phyloP scores from a whole-genome alignment of 495 filamentous ascomycete genomes.

The Podospora tetraspora region DNA sequence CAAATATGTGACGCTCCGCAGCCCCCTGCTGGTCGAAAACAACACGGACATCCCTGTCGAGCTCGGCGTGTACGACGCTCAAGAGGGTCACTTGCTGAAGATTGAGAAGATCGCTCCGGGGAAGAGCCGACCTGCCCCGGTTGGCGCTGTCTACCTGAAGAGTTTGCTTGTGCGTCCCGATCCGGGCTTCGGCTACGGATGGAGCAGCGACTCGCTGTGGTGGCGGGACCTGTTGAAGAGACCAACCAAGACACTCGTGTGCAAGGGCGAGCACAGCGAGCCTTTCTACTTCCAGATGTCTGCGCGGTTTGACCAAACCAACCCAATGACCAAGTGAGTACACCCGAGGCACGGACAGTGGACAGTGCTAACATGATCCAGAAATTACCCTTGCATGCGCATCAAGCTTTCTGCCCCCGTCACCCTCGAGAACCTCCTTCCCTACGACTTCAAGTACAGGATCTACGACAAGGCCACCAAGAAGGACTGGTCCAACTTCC shows the following conservation, averaged over 20 bases:
- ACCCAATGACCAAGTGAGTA: slow-evolving; percentile 65
- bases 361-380: slow-evolving; percentile 34
- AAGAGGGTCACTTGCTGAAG: slow-evolving; percentile 87
- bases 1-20: slow-evolving; percentile 95
- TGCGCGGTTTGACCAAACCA: slow-evolving; percentile 70
- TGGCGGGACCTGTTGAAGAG: slow-evolving; percentile 87
- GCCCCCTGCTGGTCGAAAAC: slow-evolving; percentile 94
- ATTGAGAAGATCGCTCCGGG: slow-evolving; percentile 97
- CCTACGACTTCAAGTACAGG: slow-evolving; percentile 97
- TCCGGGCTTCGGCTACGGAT: slow-evolving; percentile 92
- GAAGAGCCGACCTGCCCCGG: slow-evolving; percentile 82
- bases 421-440: slow-evolving; percentile 89
- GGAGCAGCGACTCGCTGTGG: slow-evolving; percentile 81
- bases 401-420: slow-evolving; percentile 85
- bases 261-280: slow-evolving; percentile 74
- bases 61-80: slow-evolving; percentile 83
- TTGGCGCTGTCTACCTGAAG: slow-evolving; percentile 87
- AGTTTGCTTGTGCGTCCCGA: slow-evolving; percentile 88
- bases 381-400: slow-evolving; percentile 89
- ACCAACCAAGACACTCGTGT: slow-evolving; percentile 79
- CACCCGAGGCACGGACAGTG: not conserved
- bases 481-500: slow-evolving; percentile 98
- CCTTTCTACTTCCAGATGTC: slow-evolving; percentile 97
- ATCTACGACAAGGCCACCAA: slow-evolving; percentile 97
- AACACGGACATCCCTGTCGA: slow-evolving; percentile 95